Base-by-base conservation (phyloP, 2,329 filamentous ascomycete genomes). In the Escovopsis sp. region DNA sequence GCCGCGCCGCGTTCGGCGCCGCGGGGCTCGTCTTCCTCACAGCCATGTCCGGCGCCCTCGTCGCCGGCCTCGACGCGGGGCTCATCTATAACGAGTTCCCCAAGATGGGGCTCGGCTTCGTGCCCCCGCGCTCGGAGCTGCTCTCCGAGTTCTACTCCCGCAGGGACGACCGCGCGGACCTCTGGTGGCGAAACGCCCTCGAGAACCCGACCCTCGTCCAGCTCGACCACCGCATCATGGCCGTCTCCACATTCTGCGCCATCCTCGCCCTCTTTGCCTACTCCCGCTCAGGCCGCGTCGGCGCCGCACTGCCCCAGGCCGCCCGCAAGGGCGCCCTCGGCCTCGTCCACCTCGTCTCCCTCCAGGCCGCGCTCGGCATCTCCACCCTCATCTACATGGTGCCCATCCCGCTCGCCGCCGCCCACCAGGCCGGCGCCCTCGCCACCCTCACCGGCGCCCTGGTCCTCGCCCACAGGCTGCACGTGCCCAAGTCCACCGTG, bases 31-130 rank as follows among this genome's bases (percentile, higher is more conserved):
- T 94, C 51, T 96, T 94, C 63, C 70, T 74, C 30, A 98, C 91
- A 4, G 87, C 84, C 55, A 84, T 98, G 74, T 95, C 91, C 4
- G 91, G 89, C 41, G 89, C 81, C 5, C 74, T 98, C 2, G 91
- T 98, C 29, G 91, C 91, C 7, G 91, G 91, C 29, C 79, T 98
- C 12, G 91, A 98, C 57, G 91, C 91, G 8, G 91, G 91, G 8
- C 71, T 98, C 43, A 96, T 98, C 63, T 98, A 98, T 70, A 98
- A 98, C 60, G 87, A 98, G 62, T 96, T 98, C 60, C 91, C 91
- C 7, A 84, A 75, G 63, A 98, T 98, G 91, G 91, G 91, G 8
- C 63, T 76, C 4, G 86, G 87, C 10, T 66, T 94, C 16, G 72
- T 85, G 1, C 89, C 89, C 2, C 89, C 89, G 1, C 76, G 72